Base-by-base conservation (phyloP, 768 basidiomycete genomes). In the Strobilomyces dryophilus region DNA sequence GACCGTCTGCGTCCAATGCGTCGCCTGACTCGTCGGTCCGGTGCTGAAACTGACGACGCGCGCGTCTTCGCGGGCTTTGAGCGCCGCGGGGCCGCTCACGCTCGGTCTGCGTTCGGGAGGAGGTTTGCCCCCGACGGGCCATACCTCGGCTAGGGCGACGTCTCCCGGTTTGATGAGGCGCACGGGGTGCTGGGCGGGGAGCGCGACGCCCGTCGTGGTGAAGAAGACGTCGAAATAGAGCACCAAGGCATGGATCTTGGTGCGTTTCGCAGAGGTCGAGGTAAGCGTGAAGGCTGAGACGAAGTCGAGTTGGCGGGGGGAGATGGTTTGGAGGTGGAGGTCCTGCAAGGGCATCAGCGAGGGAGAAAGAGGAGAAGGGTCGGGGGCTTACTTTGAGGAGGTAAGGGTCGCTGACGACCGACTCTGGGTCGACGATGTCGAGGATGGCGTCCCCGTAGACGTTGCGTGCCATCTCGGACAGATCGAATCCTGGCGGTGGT, bases 1-100 rank as follows among this genome's bases (percentile, higher is more conserved):
- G 3, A 93, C 61, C 0, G 95, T 93, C 66, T 99, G 95, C 66
- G 93, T 94, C 95, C 95, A 98, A 67, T 99, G 95, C 26, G 95
- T 98, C 10, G 92, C 83, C 21, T 82, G 81, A 52, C 29, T 29
- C 29, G 29, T 6, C 9, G 29, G 29, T 3, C 29, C 29, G 29
- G 29, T 29, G 29, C 29, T 29, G 5, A 29, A 29, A 6, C 29
- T 29, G 29, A 29, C 29, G 29, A 29, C 29, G 29, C 29, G 29
- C 29, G 29, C 29, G 29, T 29, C 29, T 29, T 29, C 29, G 29
- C 29, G 29, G 5, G 29, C 29, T 29, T 29, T 29, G 29, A 29
- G 29, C 29, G 29, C 29, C 29, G 29, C 29, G 29, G 29, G 29
- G 29, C 29, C 29, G 29, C 29, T 29, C 29, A 29, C 29, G 9